phyloP scores from a whole-genome alignment of 2,329 filamentous ascomycete species.

The Boeremia exigua region DNA sequence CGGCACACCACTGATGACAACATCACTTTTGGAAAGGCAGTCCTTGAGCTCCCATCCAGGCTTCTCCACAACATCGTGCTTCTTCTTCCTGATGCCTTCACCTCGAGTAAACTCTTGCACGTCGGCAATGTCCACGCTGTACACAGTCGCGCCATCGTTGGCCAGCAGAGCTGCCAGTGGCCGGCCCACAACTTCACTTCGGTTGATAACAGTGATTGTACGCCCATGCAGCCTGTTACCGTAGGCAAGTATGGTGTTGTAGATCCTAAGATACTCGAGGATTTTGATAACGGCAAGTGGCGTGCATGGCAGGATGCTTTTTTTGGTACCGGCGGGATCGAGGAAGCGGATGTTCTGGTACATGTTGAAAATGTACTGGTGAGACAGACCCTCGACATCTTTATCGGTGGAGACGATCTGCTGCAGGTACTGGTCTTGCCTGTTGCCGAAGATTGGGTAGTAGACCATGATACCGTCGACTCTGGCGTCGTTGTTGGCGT shows the following conservation, averaged over 20 bases:
- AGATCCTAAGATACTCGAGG: slow-evolving; percentile 91
- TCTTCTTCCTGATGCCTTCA: slow-evolving; percentile 80
- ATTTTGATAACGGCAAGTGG: slow-evolving; percentile 97
- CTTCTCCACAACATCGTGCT: slow-evolving; percentile 87
- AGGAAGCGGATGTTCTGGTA: slow-evolving; percentile 98
- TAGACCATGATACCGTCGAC: slow-evolving; percentile 96
- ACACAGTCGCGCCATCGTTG: slow-evolving; percentile 94
- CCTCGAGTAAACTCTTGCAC: slow-evolving; percentile 93
- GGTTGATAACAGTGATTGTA: slow-evolving; percentile 95
- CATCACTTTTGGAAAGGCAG: slow-evolving; percentile 86
- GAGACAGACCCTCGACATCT: slow-evolving; percentile 93
- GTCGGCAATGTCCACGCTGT: slow-evolving; percentile 90
- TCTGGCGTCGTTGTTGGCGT: slow-evolving; percentile 77
- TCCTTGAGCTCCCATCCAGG: slow-evolving; percentile 80
- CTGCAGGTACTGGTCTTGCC: slow-evolving; percentile 93
- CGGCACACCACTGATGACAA: slow-evolving; percentile 92
- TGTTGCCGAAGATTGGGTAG: slow-evolving; percentile 93
- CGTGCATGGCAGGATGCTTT: slow-evolving; percentile 94
- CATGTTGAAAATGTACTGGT: slow-evolving; percentile 98
- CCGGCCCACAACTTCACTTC: slow-evolving; percentile 92
- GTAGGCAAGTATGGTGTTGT: slow-evolving; percentile 91
- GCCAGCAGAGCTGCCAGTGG: slow-evolving; percentile 91
- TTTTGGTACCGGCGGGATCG: slow-evolving; percentile 79
- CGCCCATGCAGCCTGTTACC: slow-evolving; percentile 93
- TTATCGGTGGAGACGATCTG: slow-evolving; percentile 89